Conservation (phyloP, 164 flowering plant genomes). For the Warburgia ugandensis region DNA sequence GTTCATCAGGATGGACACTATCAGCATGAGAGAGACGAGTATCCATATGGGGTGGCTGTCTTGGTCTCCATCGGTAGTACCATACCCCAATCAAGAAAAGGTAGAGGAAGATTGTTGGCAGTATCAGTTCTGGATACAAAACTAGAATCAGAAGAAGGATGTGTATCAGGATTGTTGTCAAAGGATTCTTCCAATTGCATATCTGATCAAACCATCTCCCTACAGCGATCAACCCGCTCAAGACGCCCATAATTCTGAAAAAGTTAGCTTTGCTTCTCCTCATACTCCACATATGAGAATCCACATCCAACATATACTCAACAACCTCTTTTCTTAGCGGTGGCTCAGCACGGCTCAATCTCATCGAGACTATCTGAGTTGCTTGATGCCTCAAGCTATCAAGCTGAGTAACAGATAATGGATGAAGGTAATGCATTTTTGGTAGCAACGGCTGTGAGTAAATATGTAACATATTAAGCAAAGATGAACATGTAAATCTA, state of each 20-base stretch:
- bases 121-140: conserved; percentile 72
- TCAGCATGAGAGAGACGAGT: conserved; percentile 39
- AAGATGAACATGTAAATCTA: conserved; percentile 66
- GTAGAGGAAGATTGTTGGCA: conserved; percentile 79
- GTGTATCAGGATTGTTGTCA: conserved; percentile 72
- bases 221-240: conserved; percentile 54
- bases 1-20: conserved; percentile 27
- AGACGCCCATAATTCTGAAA: conserved; percentile 67
- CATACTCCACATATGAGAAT: conserved; percentile 48
- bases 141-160: conserved; percentile 63
- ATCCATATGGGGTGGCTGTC: conserved; percentile 56
- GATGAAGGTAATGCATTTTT: conserved; percentile 51
- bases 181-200: conserved; percentile 81
- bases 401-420: conserved; percentile 60
- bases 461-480: conserved; percentile 66
- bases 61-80: conserved; percentile 33
- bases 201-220: conserved; percentile 76
- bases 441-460: conserved; percentile 75
- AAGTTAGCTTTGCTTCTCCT: conserved; percentile 57
- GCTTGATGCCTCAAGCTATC: conserved; percentile 84
- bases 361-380: conserved; percentile 63
- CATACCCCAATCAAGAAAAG: conserved; percentile 57
- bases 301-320: conserved; percentile 70
- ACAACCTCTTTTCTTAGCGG: conserved; percentile 74
- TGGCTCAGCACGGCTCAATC: conserved; percentile 78